Conservation (phyloP, 345 rosid genomes). For the Citrus sp. region DNA sequence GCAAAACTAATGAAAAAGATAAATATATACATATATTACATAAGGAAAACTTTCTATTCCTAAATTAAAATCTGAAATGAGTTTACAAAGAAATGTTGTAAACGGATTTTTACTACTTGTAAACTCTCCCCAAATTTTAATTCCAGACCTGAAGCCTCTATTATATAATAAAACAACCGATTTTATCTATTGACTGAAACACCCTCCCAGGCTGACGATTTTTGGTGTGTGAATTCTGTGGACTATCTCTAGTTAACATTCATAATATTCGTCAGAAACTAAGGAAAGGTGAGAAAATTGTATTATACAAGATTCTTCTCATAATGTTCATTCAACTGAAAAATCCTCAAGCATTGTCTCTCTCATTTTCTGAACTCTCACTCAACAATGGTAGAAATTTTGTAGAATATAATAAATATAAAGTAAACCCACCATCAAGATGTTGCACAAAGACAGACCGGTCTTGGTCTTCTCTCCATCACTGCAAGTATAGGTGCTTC, state of each 20-base stretch:
- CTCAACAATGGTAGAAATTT: constrained; percentile 4
- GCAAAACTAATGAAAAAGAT: neutral
- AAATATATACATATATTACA: too few relatives aligned
- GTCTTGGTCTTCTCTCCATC: constrained; percentile 31
- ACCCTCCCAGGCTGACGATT: neutral
- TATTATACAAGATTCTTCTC: neutral
- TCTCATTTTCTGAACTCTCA: neutral
- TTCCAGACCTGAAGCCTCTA: too few relatives aligned
- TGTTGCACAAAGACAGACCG: constrained; percentile 16
- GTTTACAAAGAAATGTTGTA: too few relatives aligned
- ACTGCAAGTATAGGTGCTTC: constrained; percentile 65
- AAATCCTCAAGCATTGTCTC: constrained; percentile 6
- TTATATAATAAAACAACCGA: neutral
- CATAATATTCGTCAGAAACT: neutral
- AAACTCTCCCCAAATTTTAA: too few relatives aligned
- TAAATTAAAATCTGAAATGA: too few relatives aligned
- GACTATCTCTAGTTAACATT: neutral
- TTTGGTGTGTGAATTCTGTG: neutral
- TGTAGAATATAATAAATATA: constrained; percentile 13
- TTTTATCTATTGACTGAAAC: neutral
- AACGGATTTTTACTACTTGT: too few relatives aligned
- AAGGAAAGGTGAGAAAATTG: neutral
- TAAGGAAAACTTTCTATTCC: too few relatives aligned
- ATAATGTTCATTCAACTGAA: neutral
- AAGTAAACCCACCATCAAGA: constrained; percentile 14